Evolutionary conservation across 257 asterid species (phyloP).

Genomic region (Capsicum rhomboideum): DNA sequence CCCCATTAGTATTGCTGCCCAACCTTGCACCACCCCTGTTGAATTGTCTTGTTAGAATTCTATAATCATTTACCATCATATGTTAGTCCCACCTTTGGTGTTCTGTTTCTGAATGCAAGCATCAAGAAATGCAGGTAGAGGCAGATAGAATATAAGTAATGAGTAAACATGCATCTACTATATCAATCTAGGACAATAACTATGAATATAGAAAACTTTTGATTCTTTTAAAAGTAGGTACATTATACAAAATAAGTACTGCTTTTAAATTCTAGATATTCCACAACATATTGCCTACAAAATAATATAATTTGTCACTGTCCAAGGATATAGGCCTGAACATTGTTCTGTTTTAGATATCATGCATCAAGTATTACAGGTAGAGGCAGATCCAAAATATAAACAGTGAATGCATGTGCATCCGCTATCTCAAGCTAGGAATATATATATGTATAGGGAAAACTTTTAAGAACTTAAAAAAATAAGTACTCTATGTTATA

Average conservation of each 20-base stretch:
- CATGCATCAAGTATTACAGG: neutral
- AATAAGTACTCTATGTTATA: neutral
- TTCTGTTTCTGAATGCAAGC: neutral
- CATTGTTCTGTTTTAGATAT: neutral
- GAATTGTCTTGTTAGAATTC: neutral
- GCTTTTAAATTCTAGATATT: neutral
- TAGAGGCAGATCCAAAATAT: neutral
- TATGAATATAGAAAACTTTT: neutral
- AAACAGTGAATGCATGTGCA: neutral
- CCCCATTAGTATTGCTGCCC: conserved; percentile 90
- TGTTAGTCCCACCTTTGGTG: neutral
- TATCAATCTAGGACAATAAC: neutral
- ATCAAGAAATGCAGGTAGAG: neutral
- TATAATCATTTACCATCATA: neutral
- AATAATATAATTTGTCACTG: neutral
- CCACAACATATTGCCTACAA: neutral
- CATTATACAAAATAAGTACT: no score
- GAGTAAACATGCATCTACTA: neutral
- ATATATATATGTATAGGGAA: neutral
- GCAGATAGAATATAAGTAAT: neutral
- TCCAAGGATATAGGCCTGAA: no score
- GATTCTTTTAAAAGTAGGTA: neutral
- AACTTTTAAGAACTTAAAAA: neutral
- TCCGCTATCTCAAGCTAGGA: neutral
- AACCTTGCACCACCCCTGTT: conserved; percentile 74